Conservation (phyloP, 1,284 basidiomycete species). For the Ganoderma lucidum region DNA sequence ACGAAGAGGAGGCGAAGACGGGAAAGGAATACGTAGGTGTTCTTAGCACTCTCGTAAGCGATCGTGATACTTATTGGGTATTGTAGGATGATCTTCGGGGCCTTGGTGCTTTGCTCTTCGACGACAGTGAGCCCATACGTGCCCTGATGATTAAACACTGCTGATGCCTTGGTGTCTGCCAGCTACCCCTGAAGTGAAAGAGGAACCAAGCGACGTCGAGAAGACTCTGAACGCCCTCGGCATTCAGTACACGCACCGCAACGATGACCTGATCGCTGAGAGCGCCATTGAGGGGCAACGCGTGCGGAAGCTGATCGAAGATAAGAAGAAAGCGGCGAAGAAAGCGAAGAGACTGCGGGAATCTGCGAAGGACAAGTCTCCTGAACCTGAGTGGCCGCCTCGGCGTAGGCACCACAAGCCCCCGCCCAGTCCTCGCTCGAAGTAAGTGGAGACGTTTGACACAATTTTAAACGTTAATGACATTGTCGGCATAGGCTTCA, state of each 20-base stretch:
- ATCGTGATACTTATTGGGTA: not conserved
- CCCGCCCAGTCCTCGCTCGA: constrained; percentile 54
- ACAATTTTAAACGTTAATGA: too few species aligned
- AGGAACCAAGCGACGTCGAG: constrained; percentile 56
- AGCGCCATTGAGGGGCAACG: constrained; percentile 73
- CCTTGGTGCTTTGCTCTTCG: constrained; percentile 71
- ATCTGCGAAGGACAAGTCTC: constrained; percentile 32
- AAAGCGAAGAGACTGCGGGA: constrained; percentile 40
- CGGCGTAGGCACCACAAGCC: constrained; percentile 63
- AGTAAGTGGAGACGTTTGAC: constrained; percentile 48
- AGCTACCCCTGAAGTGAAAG: constrained; percentile 40
- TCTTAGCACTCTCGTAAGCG: not conserved
- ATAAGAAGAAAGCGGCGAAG: constrained; percentile 40
- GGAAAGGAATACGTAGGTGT: constrained; percentile 60
- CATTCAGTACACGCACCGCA: constrained; percentile 74
- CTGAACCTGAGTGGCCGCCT: constrained; percentile 68
- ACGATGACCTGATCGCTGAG: constrained; percentile 73
- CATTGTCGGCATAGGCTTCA: constrained; percentile 48
- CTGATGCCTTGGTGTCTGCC: constrained; percentile 6
- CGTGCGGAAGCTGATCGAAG: constrained; percentile 57
- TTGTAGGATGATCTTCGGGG: constrained; percentile 64
- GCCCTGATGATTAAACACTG: not conserved
- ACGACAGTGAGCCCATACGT: constrained; percentile 58
- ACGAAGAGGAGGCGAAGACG: constrained; percentile 60
- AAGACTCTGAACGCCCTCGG: constrained; percentile 66